Conservation (phyloP, 257 asterid genomes). For the Pogostemon cablin region DNA sequence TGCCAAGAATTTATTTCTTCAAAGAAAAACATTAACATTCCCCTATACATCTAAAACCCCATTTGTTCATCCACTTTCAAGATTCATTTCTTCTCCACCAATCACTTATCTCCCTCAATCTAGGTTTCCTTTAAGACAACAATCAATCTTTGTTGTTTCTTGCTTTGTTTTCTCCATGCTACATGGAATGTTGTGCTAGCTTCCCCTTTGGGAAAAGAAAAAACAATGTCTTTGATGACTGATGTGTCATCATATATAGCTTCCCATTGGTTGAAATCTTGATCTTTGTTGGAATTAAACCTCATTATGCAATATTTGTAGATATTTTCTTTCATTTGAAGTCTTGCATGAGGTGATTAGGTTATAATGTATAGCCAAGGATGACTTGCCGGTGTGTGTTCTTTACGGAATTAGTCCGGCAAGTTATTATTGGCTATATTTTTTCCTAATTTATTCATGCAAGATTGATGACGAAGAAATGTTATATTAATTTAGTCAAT, state of each 20-base stretch:
- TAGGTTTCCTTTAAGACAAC: too few relatives aligned
- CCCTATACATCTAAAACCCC: background rate
- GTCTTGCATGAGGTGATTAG: slow-evolving; percentile 73
- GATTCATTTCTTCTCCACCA: slow-evolving; percentile 29
- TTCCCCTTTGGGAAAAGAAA: slow-evolving; percentile 32
- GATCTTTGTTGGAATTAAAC: background rate
- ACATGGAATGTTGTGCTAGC: slow-evolving; percentile 22
- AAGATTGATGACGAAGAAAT: slow-evolving; percentile 46
- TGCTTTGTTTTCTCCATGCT: background rate
- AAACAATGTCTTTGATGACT: background rate
- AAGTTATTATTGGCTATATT: slow-evolving; percentile 67
- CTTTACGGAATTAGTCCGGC: slow-evolving; percentile 37
- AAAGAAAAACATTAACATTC: background rate
- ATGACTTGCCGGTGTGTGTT: slow-evolving; percentile 82
- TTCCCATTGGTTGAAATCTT: slow-evolving; percentile 23
- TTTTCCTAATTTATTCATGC: slow-evolving; percentile 59
- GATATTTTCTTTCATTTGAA: slow-evolving; percentile 38
- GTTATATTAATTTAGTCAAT: too few relatives aligned
- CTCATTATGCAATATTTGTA: background rate
- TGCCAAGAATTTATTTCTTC: slow-evolving; percentile 11
- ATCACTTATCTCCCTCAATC: slow-evolving; percentile 23
- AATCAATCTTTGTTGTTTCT: background rate
- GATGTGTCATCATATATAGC: background rate
- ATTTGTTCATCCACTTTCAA: slow-evolving; percentile 18
- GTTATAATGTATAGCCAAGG: slow-evolving; percentile 77